Evolutionary conservation across 805 yeast species (phyloP).

Genomic region (Huiozyma sinensis): DNA sequence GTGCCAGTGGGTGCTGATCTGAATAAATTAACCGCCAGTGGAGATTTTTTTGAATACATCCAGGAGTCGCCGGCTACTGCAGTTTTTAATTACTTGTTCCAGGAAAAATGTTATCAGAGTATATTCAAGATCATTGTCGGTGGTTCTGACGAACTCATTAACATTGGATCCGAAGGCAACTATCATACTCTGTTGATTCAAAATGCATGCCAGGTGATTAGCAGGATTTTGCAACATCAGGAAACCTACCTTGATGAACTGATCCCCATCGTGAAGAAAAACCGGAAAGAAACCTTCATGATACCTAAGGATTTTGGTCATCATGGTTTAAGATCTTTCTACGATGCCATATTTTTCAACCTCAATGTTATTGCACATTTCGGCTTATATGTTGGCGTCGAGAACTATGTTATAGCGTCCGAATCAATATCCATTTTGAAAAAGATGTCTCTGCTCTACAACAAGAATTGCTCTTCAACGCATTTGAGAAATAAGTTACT

Average conservation of each 20-base stretch:
- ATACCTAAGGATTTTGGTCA: conserved; percentile 35
- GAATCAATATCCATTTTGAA: conserved; percentile 43
- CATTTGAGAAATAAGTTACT: conserved; percentile 50
- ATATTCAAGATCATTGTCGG: conserved; percentile 46
- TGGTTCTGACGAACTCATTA: conserved; percentile 46
- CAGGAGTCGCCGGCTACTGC: conserved; percentile 64
- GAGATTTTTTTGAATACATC: conserved; percentile 39
- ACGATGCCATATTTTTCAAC: conserved; percentile 60
- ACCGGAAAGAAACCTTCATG: conserved; percentile 14
- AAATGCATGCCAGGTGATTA: conserved; percentile 37
- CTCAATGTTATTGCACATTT: conserved; percentile 64
- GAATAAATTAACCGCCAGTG: conserved; percentile 36
- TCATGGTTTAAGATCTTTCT: conserved; percentile 53
- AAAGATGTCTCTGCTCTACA: conserved; percentile 33
- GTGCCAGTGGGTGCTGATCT: conserved; percentile 42
- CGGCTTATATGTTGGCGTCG: conserved; percentile 61
- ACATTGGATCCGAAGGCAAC: conserved; percentile 16
- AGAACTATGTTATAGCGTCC: conserved; percentile 40
- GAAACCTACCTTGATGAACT: conserved; percentile 41
- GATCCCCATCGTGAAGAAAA: conserved; percentile 27
- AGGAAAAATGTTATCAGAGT: conserved; percentile 43
- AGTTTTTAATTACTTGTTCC: conserved; percentile 50
- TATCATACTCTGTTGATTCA: conserved; percentile 27
- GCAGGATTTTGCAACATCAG: conserved; percentile 41
- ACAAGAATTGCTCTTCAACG: conserved; percentile 26